A percentile compares a stretch with the other conserved stretches of the same genome.
These are phyloP conservation scores for Ochetophila trinervis DNA, from an alignment of 306 rosid species.

Conservation along the genomic window DNA sequence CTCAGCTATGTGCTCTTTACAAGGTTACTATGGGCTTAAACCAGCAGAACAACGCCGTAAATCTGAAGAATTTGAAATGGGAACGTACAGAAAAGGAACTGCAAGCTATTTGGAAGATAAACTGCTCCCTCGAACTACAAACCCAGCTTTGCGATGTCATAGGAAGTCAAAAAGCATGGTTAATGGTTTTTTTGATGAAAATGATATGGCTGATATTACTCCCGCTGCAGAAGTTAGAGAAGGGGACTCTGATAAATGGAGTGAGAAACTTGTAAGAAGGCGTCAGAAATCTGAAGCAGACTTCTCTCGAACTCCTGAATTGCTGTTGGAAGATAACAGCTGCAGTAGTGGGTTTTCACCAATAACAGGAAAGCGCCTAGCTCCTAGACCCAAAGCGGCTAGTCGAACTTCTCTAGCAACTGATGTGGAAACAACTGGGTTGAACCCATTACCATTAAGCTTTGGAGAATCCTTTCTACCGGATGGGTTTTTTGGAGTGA, in stretches of 20 bases:
- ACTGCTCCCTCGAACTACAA: slow-evolving; percentile 15
- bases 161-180: slow-evolving; percentile 65
- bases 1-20: slow-evolving; percentile 74
- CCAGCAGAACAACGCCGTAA: slow-evolving; percentile 29
- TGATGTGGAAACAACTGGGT: slow-evolving; percentile 47
- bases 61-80: slow-evolving; percentile 38
- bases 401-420: slow-evolving; percentile 33
- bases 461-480: slow-evolving; percentile 40
- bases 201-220: slow-evolving; percentile 28
- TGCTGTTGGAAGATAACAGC: slow-evolving; percentile 55
- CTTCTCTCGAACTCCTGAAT: slow-evolving; percentile 51
- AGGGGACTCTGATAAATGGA: slow-evolving; percentile 38
- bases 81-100: slow-evolving; percentile 27
- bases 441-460: slow-evolving; percentile 36
- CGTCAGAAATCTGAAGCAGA: slow-evolving; percentile 71
- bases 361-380: slow-evolving; percentile 60
- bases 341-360: slow-evolving; percentile 49
- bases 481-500: slow-evolving; percentile 51
- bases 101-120: slow-evolving; percentile 42
- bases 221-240: slow-evolving; percentile 32
- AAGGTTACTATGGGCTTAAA: slow-evolving; percentile 72
- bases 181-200: slow-evolving; percentile 50
- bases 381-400: slow-evolving; percentile 58
- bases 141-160: slow-evolving; percentile 32
- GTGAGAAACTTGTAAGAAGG: slow-evolving; percentile 49